Percentiles rank a stretch among this genome's conserved stretches.
These are phyloP conservation scores for Yarrowia divulgata DNA, from an alignment of 805 yeast species.

Conservation along the genomic window DNA sequence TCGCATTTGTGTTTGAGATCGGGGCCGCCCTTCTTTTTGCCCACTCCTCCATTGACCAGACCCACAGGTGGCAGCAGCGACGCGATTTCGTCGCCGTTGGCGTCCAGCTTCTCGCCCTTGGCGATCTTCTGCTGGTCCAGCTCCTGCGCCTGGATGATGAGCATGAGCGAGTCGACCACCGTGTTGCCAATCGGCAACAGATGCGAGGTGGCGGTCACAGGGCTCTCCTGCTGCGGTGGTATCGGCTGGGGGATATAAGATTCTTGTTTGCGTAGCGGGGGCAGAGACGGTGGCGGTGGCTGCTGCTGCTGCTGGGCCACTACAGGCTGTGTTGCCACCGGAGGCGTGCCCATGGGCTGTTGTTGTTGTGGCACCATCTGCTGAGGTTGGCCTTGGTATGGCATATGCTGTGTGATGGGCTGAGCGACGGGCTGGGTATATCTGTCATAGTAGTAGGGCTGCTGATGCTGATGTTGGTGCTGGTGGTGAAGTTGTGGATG, in stretches of 20 bases:
- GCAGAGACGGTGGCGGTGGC: neutral
- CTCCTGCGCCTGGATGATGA: slow-evolving; percentile 86
- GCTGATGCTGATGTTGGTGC: neutral
- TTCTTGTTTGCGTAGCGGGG: slow-evolving; percentile 1
- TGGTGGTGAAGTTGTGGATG: no score
- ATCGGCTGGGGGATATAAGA: slow-evolving; percentile 11
- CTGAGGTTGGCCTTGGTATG: neutral
- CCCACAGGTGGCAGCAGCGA: slow-evolving; percentile 64
- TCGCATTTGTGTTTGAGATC: slow-evolving; percentile 48
- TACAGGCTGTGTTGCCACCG: neutral
- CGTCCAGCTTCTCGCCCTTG: slow-evolving; percentile 62
- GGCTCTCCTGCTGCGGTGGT: slow-evolving; percentile 1
- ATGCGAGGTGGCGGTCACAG: slow-evolving; percentile 17
- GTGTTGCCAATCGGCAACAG: slow-evolving; percentile 70
- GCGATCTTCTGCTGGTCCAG: slow-evolving; percentile 66
- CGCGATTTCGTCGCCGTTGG: slow-evolving; percentile 49
- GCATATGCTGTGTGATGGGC: neutral
- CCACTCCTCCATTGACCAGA: slow-evolving; percentile 81
- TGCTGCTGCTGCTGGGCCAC: no score
- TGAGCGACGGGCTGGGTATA: slow-evolving; percentile 1
- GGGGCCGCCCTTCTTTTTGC: slow-evolving; percentile 58
- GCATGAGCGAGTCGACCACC: slow-evolving; percentile 88
- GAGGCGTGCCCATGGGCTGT: no score
- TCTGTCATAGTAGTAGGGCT: slow-evolving; percentile 26
- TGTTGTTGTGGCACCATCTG: neutral